These are phyloP conservation scores for Choanephora cucurbitarum DNA, from an alignment of 371 early-diverging fungal genomes.

Conservation along the genomic window DNA sequence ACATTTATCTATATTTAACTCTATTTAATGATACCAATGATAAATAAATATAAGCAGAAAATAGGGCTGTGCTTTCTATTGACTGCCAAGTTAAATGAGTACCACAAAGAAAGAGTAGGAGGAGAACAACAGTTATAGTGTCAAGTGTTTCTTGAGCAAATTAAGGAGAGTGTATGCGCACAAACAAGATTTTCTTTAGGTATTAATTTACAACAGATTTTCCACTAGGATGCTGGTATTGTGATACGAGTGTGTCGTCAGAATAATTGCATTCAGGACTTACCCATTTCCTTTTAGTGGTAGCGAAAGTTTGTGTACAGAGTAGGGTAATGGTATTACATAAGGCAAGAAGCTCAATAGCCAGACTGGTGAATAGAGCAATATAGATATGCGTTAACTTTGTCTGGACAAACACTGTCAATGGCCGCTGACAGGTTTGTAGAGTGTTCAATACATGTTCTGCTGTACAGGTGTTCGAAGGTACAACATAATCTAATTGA, in stretches of 20 bases:
- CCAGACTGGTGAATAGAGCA: conserved; percentile 34
- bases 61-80: not conserved
- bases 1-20: too few species aligned
- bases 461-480: conserved; percentile 27
- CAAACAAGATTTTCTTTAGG: not conserved
- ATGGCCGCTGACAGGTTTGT: conserved; percentile 33
- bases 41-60: not conserved
- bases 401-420: conserved; percentile 24
- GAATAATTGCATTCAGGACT: conserved; percentile 11
- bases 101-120: not conserved
- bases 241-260: conserved; percentile 14
- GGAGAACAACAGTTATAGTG: not conserved
- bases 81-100: not conserved
- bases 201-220: not conserved
- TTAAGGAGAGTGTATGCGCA: not conserved
- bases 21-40: too few species aligned
- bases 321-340: conserved; percentile 38
- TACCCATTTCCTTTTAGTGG: conserved; percentile 14
- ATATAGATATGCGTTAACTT: conserved; percentile 36
- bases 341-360: conserved; percentile 37
- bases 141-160: not conserved
- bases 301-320: conserved; percentile 20
- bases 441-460: conserved; percentile 25
- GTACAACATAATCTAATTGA: conserved; percentile 30
- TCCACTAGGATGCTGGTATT: not conserved